phyloP scores from a whole-genome alignment of 495 filamentous ascomycete genomes.

The Podospora appendiculata region DNA sequence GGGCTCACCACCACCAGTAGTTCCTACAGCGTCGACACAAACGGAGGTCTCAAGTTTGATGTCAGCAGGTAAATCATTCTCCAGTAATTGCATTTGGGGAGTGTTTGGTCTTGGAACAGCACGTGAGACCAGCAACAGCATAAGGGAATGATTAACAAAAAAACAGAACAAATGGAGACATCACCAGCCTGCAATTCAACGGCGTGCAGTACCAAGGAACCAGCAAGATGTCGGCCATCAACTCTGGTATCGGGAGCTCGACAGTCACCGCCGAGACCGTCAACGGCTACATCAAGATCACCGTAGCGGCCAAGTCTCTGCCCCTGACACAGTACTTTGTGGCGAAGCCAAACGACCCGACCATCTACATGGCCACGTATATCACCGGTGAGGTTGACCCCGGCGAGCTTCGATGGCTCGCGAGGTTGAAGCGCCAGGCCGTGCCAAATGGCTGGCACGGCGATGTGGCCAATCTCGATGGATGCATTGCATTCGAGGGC shows the following conservation, averaged over 20 bases:
- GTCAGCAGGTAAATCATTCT: slow-evolving; percentile 20
- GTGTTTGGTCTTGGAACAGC: neutral
- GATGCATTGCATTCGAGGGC: slow-evolving; percentile 45
- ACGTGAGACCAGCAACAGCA: neutral
- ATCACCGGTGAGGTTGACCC: slow-evolving; percentile 47
- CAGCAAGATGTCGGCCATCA: slow-evolving; percentile 44
- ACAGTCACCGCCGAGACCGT: slow-evolving; percentile 39
- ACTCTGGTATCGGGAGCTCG: slow-evolving; percentile 47
- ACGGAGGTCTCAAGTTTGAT: slow-evolving; percentile 40
- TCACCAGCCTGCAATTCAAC: slow-evolving; percentile 47
- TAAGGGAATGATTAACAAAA: no score
- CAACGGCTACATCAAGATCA: slow-evolving; percentile 43
- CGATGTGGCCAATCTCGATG: slow-evolving; percentile 32
- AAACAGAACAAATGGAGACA: slow-evolving; percentile 43
- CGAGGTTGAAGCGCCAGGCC: slow-evolving; percentile 39
- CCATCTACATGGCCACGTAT: slow-evolving; percentile 54
- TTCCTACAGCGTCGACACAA: slow-evolving; percentile 23
- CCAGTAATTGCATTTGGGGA: neutral
- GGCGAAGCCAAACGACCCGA: slow-evolving; percentile 42
- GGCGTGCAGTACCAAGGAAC: slow-evolving; percentile 47
- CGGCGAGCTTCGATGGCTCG: slow-evolving; percentile 53
- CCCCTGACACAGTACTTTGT: slow-evolving; percentile 49
- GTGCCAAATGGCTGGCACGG: slow-evolving; percentile 47
- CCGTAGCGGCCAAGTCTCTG: slow-evolving; percentile 39
- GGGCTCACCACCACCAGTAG: slow-evolving; percentile 19